A percentile compares a stretch with the other conserved stretches of the same genome.
Conservation (phyloP, 2,329 filamentous ascomycete species). For the Ustulina deusta region DNA sequence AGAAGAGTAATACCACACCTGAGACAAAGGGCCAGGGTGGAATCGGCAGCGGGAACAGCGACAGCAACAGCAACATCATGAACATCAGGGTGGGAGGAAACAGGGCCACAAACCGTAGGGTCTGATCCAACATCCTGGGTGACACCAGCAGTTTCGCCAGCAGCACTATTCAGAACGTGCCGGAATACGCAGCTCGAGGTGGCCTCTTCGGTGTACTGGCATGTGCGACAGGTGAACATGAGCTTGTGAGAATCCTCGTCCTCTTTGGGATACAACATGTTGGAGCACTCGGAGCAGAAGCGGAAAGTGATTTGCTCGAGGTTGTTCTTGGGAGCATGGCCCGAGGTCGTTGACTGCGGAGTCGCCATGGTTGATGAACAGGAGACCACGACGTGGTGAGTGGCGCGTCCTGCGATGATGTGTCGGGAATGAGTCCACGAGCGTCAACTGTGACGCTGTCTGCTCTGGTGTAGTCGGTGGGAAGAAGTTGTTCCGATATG, state of each 20-base stretch:
- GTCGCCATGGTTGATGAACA: slow-evolving; percentile 63
- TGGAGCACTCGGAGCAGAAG: slow-evolving; percentile 99
- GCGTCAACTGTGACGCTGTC: slow-evolving; percentile 10
- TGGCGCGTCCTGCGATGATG: slow-evolving; percentile 24
- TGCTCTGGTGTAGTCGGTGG: not conserved
- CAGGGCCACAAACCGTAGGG: slow-evolving; percentile 88
- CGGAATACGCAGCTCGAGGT: slow-evolving; percentile 93
- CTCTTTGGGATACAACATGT: slow-evolving; percentile 98
- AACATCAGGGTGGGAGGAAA: slow-evolving; percentile 49
- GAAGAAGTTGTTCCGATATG: slow-evolving; percentile 3
- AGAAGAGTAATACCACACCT: slow-evolving; percentile 51
- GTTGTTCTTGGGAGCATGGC: slow-evolving; percentile 60
- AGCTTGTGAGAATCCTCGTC: slow-evolving; percentile 85
- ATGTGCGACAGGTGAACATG: slow-evolving; percentile 96
- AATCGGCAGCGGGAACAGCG: slow-evolving; percentile 35
- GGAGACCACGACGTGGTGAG: slow-evolving; percentile 8
- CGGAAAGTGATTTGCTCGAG: slow-evolving; percentile 91
- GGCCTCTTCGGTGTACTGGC: slow-evolving; percentile 89
- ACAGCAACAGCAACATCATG: slow-evolving; percentile 34
- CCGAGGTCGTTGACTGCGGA: slow-evolving; percentile 64
- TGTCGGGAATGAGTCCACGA: not conserved
- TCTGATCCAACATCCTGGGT: slow-evolving; percentile 97
- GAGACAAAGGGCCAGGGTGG: slow-evolving; percentile 47
- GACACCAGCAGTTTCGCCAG: slow-evolving; percentile 95
- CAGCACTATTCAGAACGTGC: slow-evolving; percentile 90